Evolutionary conservation across 2,329 filamentous ascomycete genomes (phyloP), one percentile per base, ranked within the genome.

Genomic region (Penicillium sp.): DNA sequence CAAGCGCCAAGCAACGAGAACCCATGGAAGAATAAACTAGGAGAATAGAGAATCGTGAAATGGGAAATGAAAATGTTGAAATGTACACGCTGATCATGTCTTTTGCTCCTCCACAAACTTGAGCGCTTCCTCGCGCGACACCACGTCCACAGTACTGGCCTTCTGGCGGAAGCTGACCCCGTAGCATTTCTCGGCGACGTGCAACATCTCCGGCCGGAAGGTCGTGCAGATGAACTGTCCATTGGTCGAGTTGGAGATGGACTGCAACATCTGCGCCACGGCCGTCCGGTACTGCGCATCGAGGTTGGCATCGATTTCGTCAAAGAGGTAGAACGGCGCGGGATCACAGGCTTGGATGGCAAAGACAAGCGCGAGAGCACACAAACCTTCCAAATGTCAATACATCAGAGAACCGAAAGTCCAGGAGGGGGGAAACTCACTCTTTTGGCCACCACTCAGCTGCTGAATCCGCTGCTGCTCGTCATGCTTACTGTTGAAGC

Each of bases 391-490:
- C n/a, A 33, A 12, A n/a, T 6, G 25, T 11, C 10, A 29, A 27
- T 35, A 13, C 6, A 18, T 26, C 23, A 14, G 3, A 7, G 28
- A 10, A 26, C 16, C n/a, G n/a, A n/a, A n/a, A n/a, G n/a, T n/a
- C n/a, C n/a, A n/a, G n/a, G 27, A 17, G 17, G 35, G 20, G 25
- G 17, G 16, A 28, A n/a, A 27, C 82, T 74, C 68, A 88, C 87
- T 94, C 76, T 98, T 98, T 59, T 98, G 92, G 20, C 92, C 92
- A 72, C 92, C 92, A 54, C 85, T 93, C 47, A 98, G 79, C 65
- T 98, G 92, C 66, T 95, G 88, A 55, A 98, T 96, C 46, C 88
- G 85, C 63, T 98, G 92, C 66, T 98, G 92, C 60, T 98, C 92
- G 55, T 98, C 92, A 50, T 95, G 84, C 67, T 95, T 95, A 52